phyloP scores from a whole-genome alignment of 805 yeast species.

The Metschnikowia koreensis region DNA sequence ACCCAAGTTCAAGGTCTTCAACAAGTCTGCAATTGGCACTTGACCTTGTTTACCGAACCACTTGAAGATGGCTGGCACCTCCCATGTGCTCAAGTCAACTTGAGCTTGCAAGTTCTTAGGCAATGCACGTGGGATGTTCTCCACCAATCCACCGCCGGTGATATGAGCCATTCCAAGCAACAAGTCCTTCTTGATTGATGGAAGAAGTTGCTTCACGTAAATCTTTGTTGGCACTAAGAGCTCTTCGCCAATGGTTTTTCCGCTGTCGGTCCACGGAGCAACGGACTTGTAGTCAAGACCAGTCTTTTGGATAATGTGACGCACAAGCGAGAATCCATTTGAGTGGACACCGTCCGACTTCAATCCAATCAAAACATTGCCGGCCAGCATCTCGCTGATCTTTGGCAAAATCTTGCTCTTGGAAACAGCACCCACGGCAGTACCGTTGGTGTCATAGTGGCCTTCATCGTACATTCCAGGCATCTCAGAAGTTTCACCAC shows the following conservation, averaged over 20 bases:
- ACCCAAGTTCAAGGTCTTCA: constrained; percentile 94
- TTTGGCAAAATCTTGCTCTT: constrained; percentile 75
- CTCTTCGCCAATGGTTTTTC: constrained; percentile 78
- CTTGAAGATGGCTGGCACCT: constrained; percentile 82
- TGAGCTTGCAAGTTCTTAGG: constrained; percentile 78
- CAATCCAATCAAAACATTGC: constrained; percentile 83
- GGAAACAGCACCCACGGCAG: constrained; percentile 95
- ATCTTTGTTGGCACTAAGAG: constrained; percentile 87
- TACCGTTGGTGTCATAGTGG: constrained; percentile 97
- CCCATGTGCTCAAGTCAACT: constrained; percentile 78
- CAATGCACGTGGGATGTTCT: constrained; percentile 92
- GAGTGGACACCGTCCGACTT: constrained; percentile 94
- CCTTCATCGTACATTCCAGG: constrained; percentile 97
- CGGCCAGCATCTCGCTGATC: constrained; percentile 61
- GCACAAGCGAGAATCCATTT: constrained; percentile 91
- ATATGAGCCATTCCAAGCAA: constrained; percentile 91
- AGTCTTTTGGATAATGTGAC: constrained; percentile 81
- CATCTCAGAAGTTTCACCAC: constrained; percentile 99
- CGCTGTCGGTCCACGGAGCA: constrained; percentile 79
- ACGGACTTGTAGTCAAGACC: constrained; percentile 66
- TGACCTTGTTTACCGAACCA: constrained; percentile 93
- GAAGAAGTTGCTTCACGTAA: constrained; percentile 87
- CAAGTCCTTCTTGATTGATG: constrained; percentile 63
- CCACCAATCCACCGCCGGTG: constrained; percentile 98
- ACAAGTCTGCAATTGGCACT: constrained; percentile 79